Conservation (phyloP, 2,329 filamentous ascomycete species). For the Diaporthe ampelina region DNA sequence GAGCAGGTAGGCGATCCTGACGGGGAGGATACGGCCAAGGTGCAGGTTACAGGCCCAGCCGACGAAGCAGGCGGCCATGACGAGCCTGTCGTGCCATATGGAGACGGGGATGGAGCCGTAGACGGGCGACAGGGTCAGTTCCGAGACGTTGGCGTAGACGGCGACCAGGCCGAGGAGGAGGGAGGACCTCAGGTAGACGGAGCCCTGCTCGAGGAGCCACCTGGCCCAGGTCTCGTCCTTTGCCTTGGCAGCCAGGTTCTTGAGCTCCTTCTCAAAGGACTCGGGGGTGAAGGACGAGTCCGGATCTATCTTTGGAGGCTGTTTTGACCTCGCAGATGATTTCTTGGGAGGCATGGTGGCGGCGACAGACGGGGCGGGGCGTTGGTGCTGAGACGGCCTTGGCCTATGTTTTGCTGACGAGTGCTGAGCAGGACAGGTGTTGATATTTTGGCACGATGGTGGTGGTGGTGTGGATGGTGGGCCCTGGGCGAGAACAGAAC, state of each 20-base stretch:
- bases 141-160: conserved; percentile 77
- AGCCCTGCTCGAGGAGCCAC: conserved; percentile 53
- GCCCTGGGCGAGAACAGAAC: conserved; percentile 3
- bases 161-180: conserved; percentile 71
- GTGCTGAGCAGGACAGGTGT: conserved; percentile 1
- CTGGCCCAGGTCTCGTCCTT: conserved; percentile 52
- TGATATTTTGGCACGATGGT: not conserved
- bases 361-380: too few species aligned
- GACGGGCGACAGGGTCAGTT: conserved; percentile 84
- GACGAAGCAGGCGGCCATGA: conserved; percentile 76
- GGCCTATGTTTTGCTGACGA: too few species aligned
- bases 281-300: conserved; percentile 61
- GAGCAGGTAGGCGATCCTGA: conserved; percentile 67
- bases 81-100: conserved; percentile 77
- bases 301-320: conserved; percentile 45
- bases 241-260: conserved; percentile 62
- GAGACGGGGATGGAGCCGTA: conserved; percentile 87
- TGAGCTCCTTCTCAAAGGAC: conserved; percentile 68
- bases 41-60: conserved; percentile 79
- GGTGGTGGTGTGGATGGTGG: not conserved
- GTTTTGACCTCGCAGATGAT: conserved; percentile 44
- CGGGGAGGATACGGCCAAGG: conserved; percentile 62
- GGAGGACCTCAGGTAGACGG: conserved; percentile 57
- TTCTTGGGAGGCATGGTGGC: conserved; percentile 48
- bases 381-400: not conserved